These are phyloP conservation scores for Dryadomyces sulphureus DNA, from an alignment of 2,329 filamentous ascomycete genomes.

Conservation along the genomic window DNA sequence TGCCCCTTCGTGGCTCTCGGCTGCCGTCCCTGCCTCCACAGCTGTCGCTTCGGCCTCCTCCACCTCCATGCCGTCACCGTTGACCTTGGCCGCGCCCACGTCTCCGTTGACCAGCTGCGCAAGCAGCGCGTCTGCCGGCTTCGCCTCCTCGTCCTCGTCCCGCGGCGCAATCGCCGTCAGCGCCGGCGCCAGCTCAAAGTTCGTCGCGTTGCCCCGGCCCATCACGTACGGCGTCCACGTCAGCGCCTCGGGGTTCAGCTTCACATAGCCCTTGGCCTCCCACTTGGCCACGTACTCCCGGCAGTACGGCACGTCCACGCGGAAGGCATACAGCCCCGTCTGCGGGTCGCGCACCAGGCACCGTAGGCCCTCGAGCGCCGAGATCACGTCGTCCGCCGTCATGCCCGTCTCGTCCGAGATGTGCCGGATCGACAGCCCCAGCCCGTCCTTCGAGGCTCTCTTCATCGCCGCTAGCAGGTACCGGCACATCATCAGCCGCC, in stretches of 20 bases:
- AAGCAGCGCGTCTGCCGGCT: constrained; percentile 18
- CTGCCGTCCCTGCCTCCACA: not conserved
- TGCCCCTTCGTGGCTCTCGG: no score
- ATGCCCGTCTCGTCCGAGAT: constrained; percentile 87
- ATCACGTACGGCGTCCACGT: constrained; percentile 97
- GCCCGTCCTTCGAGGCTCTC: constrained; percentile 22
- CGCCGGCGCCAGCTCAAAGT: constrained; percentile 68
- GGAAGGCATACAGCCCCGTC: constrained; percentile 77
- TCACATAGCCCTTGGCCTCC: constrained; percentile 77
- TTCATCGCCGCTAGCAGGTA: constrained; percentile 52
- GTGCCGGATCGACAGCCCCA: constrained; percentile 43
- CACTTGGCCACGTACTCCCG: constrained; percentile 78
- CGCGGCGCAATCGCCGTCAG: constrained; percentile 78
- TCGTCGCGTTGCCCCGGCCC: constrained; percentile 69
- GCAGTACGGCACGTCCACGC: constrained; percentile 75
- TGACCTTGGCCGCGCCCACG: not conserved
- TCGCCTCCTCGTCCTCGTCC: constrained; percentile 50
- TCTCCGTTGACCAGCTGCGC: constrained; percentile 14
- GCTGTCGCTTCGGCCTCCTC: not conserved
- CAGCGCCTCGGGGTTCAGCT: constrained; percentile 63
- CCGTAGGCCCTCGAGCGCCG: constrained; percentile 77
- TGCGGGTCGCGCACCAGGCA: constrained; percentile 81
- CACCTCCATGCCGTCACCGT: constrained; percentile 6
- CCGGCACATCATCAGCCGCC: constrained; percentile 77
- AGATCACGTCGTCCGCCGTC: constrained; percentile 92